These are phyloP conservation scores for Aristolochia contorta DNA, from an alignment of 164 flowering plant genomes.

Conservation along the genomic window DNA sequence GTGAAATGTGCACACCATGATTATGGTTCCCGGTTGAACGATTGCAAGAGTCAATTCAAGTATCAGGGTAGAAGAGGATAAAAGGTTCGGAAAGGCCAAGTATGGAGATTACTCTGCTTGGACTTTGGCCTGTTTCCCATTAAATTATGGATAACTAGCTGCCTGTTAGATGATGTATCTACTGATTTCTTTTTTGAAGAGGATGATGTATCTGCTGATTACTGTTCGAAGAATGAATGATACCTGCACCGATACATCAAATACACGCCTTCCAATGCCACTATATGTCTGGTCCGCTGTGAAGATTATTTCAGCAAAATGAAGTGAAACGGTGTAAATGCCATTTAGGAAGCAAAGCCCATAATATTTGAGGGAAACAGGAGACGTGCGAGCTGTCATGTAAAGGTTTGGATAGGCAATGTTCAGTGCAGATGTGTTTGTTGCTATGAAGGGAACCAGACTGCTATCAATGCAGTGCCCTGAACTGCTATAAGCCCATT, in stretches of 20 bases:
- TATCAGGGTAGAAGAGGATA: no score
- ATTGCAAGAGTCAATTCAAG: no score
- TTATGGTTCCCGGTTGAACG: no score
- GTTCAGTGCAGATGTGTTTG: conserved; percentile 20
- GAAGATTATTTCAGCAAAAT: conserved; percentile 59
- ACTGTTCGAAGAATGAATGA: background rate
- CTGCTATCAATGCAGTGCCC: conserved; percentile 44
- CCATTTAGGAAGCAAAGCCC: conserved; percentile 48
- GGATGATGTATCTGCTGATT: no score
- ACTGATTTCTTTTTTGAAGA: no score
- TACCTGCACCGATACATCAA: conserved; percentile 71
- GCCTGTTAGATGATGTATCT: no score
- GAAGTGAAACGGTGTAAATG: conserved; percentile 46
- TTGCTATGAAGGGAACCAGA: conserved; percentile 9
- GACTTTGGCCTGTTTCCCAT: no score
- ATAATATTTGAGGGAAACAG: conserved; percentile 53
- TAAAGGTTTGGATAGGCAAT: conserved; percentile 21
- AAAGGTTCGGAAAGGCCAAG: no score
- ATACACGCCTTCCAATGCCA: conserved; percentile 61
- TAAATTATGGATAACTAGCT: no score
- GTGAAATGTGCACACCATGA: no score
- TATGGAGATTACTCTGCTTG: no score
- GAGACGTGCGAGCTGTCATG: conserved; percentile 40
- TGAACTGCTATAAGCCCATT: conserved; percentile 71
- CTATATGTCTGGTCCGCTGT: conserved; percentile 30